phyloP scores from a whole-genome alignment of 352 stramenopile species.

The Thalassiosira mediterranea region DNA sequence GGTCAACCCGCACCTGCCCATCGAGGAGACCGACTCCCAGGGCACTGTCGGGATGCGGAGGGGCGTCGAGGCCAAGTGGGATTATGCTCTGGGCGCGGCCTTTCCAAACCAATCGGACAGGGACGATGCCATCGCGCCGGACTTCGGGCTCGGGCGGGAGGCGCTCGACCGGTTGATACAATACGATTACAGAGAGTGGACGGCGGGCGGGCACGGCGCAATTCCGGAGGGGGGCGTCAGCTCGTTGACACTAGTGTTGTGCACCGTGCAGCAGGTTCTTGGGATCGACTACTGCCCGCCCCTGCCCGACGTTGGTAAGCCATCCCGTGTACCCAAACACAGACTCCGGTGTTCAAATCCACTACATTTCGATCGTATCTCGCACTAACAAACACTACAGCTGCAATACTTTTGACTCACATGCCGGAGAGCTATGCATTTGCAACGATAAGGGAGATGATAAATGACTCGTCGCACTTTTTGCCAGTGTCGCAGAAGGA shows the following conservation, averaged over 20 bases:
- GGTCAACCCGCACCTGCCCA: slow-evolving; percentile 54
- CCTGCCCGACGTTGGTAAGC: slow-evolving; percentile 61
- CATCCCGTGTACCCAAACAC: too few species aligned
- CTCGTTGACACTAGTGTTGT: slow-evolving; percentile 57
- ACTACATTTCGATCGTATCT: too few species aligned
- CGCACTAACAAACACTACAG: too few species aligned
- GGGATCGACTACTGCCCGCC: slow-evolving; percentile 70
- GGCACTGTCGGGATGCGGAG: slow-evolving; percentile 60
- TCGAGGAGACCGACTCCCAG: slow-evolving; percentile 61
- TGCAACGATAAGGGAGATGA: slow-evolving; percentile 71
- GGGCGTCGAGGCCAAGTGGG: slow-evolving; percentile 57
- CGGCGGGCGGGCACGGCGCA: too few species aligned
- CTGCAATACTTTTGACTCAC: slow-evolving; percentile 54
- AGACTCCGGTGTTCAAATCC: too few species aligned
- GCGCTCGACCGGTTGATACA: slow-evolving; percentile 33
- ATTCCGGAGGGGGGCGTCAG: slow-evolving; percentile 17
- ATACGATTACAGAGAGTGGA: slow-evolving; percentile 32
- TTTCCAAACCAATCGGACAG: slow-evolving; percentile 29
- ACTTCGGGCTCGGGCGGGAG: slow-evolving; percentile 51
- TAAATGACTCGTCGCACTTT: slow-evolving; percentile 61
- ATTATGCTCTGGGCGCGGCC: slow-evolving; percentile 38
- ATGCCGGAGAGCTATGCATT: slow-evolving; percentile 79
- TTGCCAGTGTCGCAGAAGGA: slow-evolving; percentile 56
- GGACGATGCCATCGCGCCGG: slow-evolving; percentile 34
- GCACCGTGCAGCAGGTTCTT: slow-evolving; percentile 62